Percentiles rank a stretch among this genome's conserved stretches.
Evolutionary conservation across 164 flowering plant genomes (phyloP).

Genomic region (Chimonanthus salicifolius): DNA sequence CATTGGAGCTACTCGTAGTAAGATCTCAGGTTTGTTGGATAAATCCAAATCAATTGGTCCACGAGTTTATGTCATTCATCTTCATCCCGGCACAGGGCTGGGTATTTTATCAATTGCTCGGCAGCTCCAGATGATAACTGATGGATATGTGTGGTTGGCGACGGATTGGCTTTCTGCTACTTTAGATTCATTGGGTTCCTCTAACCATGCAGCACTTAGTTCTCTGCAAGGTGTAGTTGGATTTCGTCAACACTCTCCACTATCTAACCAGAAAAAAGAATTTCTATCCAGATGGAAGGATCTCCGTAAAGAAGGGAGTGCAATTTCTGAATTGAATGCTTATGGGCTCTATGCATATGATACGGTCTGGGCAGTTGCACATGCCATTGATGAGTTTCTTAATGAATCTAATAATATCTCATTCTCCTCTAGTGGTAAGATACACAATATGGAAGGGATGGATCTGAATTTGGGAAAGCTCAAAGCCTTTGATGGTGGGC

Average conservation of each 20-base stretch:
- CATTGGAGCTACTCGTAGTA: conserved; percentile 16
- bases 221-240: conserved; percentile 52
- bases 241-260: conserved; percentile 54
- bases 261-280: conserved; percentile 32
- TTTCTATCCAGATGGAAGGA: conserved; percentile 41
- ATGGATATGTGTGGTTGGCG: conserved; percentile 64
- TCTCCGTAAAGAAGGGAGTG: conserved; percentile 25
- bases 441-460: conserved; percentile 15
- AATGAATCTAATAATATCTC: conserved; percentile 37
- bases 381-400: conserved; percentile 36
- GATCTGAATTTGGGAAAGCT: conserved; percentile 29
- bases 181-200: conserved; percentile 40
- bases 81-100: conserved; percentile 45
- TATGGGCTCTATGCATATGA: conserved; percentile 75
- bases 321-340: conserved; percentile 30
- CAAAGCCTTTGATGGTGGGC: conserved; percentile 48
- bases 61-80: conserved; percentile 76
- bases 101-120: conserved; percentile 46
- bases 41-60: conserved; percentile 38
- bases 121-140: conserved; percentile 55
- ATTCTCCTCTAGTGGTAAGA: conserved; percentile 30
- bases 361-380: conserved; percentile 65
- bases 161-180: conserved; percentile 75
- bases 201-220: conserved; percentile 15
- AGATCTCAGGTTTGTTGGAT: conserved; percentile 30